Conservation (phyloP, 257 asterid species). For the Eucommia ulmoides region DNA sequence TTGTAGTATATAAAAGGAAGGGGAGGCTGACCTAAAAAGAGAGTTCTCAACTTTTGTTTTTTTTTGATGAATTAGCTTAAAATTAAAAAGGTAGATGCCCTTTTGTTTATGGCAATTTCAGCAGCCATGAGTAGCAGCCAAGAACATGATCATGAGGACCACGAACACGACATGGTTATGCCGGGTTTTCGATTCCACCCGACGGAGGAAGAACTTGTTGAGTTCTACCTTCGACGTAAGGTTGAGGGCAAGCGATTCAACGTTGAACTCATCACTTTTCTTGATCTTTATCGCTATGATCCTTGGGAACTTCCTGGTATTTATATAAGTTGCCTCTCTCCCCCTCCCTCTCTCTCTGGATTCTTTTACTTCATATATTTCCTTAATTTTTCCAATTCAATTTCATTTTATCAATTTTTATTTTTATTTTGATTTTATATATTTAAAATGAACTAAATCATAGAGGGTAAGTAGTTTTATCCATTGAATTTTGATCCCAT, state of each 20-base stretch:
- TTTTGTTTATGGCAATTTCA: constrained; percentile 54
- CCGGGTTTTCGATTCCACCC: constrained; percentile 98
- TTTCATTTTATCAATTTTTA: too few relatives aligned
- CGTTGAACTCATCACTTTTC: constrained; percentile 82
- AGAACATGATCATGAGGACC: constrained; percentile 34
- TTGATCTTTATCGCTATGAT: constrained; percentile 94
- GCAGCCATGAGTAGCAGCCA: constrained; percentile 39
- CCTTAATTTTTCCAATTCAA: too few relatives aligned
- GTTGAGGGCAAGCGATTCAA: constrained; percentile 99
- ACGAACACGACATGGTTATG: constrained; percentile 85
- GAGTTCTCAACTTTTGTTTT: background rate
- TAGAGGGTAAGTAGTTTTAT: too few relatives aligned
- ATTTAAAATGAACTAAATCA: too few relatives aligned
- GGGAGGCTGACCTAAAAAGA: background rate
- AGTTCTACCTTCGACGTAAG: constrained; percentile 96
- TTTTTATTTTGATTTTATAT: too few relatives aligned
- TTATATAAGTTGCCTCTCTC: background rate
- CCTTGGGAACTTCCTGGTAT: constrained; percentile 99
- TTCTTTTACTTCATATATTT: background rate
- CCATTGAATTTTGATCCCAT: too few relatives aligned
- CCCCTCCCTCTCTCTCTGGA: background rate
- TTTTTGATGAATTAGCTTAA: constrained; percentile 6
- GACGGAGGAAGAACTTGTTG: constrained; percentile 91
- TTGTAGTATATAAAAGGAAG: background rate
- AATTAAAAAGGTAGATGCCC: constrained; percentile 1